Percentiles rank a stretch among this genome's conserved stretches.
Conservation (phyloP, 2,329 filamentous ascomycete species). For the Penicillium occitanis region DNA sequence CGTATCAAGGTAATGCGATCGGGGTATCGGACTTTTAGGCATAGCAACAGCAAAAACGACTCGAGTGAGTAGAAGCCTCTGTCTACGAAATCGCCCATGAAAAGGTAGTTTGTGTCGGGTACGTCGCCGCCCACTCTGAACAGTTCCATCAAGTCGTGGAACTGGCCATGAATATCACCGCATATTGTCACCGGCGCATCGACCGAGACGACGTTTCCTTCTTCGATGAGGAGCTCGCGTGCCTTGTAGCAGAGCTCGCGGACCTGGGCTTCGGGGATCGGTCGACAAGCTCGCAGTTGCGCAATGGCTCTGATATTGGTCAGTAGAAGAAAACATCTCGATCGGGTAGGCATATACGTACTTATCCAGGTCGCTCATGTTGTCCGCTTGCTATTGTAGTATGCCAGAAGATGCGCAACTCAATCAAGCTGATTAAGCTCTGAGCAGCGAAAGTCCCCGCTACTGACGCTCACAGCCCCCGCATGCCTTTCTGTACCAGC, state of each 20-base stretch:
- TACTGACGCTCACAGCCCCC: constrained; percentile 11
- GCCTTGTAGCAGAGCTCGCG: constrained; percentile 97
- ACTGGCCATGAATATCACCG: constrained; percentile 95
- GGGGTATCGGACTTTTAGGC: constrained; percentile 94
- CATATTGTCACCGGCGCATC: constrained; percentile 96
- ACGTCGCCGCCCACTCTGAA: constrained; percentile 92
- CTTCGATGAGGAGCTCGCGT: constrained; percentile 91
- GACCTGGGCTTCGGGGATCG: constrained; percentile 92
- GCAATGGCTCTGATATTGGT: constrained; percentile 72
- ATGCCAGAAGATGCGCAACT: constrained; percentile 22
- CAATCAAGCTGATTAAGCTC: constrained; percentile 18
- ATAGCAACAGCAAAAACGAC: constrained; percentile 91
- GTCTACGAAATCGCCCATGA: constrained; percentile 99
- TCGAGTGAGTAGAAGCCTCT: constrained; percentile 97
- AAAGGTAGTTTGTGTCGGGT: constrained; percentile 93
- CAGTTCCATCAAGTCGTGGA: constrained; percentile 95
- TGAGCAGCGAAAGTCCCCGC: constrained; percentile 15
- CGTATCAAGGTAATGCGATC: constrained; percentile 95
- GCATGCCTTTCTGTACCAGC: constrained; percentile 16
- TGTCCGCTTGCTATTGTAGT: constrained; percentile 30
- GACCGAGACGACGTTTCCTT: constrained; percentile 95
- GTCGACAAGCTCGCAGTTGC: constrained; percentile 90
- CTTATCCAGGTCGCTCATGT: constrained; percentile 93
- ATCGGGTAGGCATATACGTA: constrained; percentile 43
- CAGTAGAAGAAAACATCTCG: constrained; percentile 13